Evolutionary conservation across 164 flowering plant species (phyloP), one percentile per base, ranked within the genome.

Genomic region (Stephania yunnanensis): DNA sequence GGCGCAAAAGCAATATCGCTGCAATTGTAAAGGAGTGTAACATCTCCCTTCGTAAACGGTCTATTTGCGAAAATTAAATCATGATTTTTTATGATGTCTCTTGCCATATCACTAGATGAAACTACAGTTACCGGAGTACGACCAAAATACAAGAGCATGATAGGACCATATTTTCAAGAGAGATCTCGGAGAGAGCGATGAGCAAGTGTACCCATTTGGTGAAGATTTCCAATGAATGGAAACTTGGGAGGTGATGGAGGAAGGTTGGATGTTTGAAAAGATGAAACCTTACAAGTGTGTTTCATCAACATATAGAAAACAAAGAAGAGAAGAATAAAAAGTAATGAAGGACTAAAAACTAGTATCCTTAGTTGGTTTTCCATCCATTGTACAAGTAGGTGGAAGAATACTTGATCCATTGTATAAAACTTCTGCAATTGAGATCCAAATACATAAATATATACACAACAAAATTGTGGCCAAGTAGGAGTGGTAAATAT

Each of bases 221-320:
- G 77, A 75, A 75, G 77, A 30, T 75, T 75, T 36, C 77, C 77
- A 17, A 75, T 31, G n/a, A 68, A 19, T 17, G 76, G 76, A 68
- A 67, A 7, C 65, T n/a, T 74, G 0, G 66, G 76, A 25, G 71
- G 76, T 17, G 77, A 75, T 30, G 76, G 76, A 4, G 76, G 76
- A 68, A 68, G 50, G 15, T 69, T 69, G 71, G 17, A 15, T 69
- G 10, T 69, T 10, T 4, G 3, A 31, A 1, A 48, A 8, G 53
- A 48, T 48, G 55, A 30, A 46, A 1, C 64, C 36, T 31, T 12
- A 10, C 52, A 20, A n/a, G 10, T 64, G 31, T 7, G 31, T 36
- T 68, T 50, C 9, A 30, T 19, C 77, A 75, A 13, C 17, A 52
- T 3, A 20, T 31, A 72, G 22, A 68, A 7, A n/a, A 20, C 8